These are phyloP conservation scores for Fremontodendron californicum DNA, from an alignment of 345 rosid genomes.

Conservation along the genomic window DNA sequence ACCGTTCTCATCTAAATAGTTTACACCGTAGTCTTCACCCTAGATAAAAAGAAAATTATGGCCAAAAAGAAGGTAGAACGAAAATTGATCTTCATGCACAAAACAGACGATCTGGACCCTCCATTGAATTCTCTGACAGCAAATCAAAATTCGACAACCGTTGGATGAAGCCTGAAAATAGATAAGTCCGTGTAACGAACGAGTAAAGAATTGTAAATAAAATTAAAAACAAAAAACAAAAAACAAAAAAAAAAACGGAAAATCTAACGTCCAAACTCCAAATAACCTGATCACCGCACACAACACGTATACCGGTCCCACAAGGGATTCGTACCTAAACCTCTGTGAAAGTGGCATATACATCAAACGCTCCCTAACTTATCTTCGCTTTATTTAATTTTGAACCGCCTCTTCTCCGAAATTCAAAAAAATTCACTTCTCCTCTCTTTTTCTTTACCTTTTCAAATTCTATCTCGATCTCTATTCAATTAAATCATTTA, in stretches of 20 bases:
- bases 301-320: neutral
- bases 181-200: neutral
- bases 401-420: conserved; percentile 53
- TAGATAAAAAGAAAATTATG: too few relatives aligned
- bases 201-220: neutral
- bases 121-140: neutral
- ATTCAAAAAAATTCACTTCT: conserved; percentile 33
- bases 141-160: neutral
- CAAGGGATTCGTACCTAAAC: neutral
- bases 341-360: neutral
- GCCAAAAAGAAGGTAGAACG: too few relatives aligned
- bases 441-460: neutral
- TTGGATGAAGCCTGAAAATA: neutral
- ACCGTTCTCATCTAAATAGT: too few relatives aligned
- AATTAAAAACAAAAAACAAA: neutral
- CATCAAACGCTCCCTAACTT: neutral
- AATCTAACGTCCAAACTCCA: neutral
- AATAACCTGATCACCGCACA: neutral
- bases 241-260: neutral
- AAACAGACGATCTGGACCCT: neutral
- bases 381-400: neutral
- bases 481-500: neutral
- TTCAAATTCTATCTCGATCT: neutral
- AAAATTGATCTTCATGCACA: neutral
- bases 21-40: too few relatives aligned